Base-by-base conservation (phyloP, 768 basidiomycete genomes). In the Lentinula raphanica region DNA sequence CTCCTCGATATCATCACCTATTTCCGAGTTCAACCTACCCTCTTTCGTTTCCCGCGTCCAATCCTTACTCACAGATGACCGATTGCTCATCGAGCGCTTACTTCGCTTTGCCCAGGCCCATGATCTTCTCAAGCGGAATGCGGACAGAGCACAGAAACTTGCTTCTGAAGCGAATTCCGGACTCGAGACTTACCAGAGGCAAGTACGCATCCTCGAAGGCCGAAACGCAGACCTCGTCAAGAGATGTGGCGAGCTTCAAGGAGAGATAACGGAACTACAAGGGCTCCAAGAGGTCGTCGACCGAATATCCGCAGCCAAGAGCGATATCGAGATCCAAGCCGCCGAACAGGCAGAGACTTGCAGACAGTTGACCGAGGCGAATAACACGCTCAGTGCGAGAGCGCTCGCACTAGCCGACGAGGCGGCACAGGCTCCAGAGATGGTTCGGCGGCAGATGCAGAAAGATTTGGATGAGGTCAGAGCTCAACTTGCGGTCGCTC, bases 181-280 rank as follows among this genome's bases (percentile, higher is more conserved):
- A 25, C 72, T 97, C 40, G 92, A 93, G 75, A 93, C 88, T 17
- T 96, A 97, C 66, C 91, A 96, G 75, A 88, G 86, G 72, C 93
- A 96, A 67, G 87, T 95, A 3, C 79, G 81, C 65, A 82, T 79
- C 23, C 76, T 96, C 58, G 92, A 94, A 65, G 90, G 92, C 65
- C 79, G 89, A 57, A 86, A 92, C 79, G 62, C 61, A 68, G 8
- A 68, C 86, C 57, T 75, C 77, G 32, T 67, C 76, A 23, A 79
- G 73, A 75, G 13, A 61, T 92, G 89, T 90, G 64, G 59, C 82
- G 74, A 21, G 5, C 27, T 53, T 67, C 79, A 87, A 70, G 83
- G 89, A 27, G 89, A 92, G 62, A 67, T 86, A 6, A 13, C 28
- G 13, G 49, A 50, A 32, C 28, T 50, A 8, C 74, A 78, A 29